Base-by-base conservation (phyloP, 805 yeast species). In the Lipomyces chichibuensis region DNA sequence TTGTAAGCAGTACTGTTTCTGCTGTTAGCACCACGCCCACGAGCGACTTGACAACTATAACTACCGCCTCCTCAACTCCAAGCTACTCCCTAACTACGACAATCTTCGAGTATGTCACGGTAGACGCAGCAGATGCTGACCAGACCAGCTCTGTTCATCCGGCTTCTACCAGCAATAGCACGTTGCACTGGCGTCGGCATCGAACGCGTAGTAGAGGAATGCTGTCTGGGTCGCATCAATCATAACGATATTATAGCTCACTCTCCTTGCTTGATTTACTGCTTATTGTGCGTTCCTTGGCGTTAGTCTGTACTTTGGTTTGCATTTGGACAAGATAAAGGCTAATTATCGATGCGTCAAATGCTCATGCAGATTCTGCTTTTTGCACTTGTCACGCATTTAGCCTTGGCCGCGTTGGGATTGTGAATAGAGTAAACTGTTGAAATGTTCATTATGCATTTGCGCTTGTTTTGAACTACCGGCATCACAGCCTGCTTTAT, bases 61-160 rank as follows among this genome's bases (percentile, higher is more conserved):
- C 59, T 13, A 20, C 7, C 25, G 5, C 59, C 17, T n/a, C 46
- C 25, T 25, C 57, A 17, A 17, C 57, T 9, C 27, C n/a, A n/a
- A 39, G 13, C 43, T 57, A 57, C 59, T 29, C 46, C 9, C 43
- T 23, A 4, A 57, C 59, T 23, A 57, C 59, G 27, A 57, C 59
- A 20, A 29, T 57, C 6, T 57, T 29, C 27, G 46, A 9, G 14
- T 57, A 57, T 25, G 59, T 57, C 17, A 37, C 43, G 13, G 43
- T 37, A 37, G 43, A 37, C 1, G 43, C 43, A 37, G 43, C 17
- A 3, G 43, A 17, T 3, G 43, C 5, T 3, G 43, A 37, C 4
- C 43, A 37, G 17, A 13, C 43, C 43, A 37, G 43, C 43, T 37
- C 43, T 37, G 43, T 9, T 9, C 53, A 14, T 49, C 53, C 53